A percentile compares a stretch with the other conserved stretches of the same genome.
Conservation (phyloP, 2,329 filamentous ascomycete species). For the Cercospora beticola region DNA sequence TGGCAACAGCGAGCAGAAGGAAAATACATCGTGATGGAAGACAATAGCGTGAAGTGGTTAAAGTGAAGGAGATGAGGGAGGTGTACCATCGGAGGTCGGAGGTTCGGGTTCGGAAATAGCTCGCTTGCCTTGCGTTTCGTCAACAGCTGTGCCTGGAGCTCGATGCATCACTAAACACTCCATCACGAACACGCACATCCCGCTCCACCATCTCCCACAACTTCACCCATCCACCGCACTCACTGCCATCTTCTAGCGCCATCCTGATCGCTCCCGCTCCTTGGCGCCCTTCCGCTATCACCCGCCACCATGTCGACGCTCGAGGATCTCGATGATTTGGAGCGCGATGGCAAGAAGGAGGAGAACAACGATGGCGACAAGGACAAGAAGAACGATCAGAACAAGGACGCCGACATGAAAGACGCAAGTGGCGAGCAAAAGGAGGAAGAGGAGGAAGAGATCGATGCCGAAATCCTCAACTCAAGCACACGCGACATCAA, state of each 20-base stretch:
- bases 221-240: not conserved
- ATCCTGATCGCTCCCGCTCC: not conserved
- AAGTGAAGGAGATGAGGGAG: not conserved
- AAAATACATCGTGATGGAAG: not conserved
- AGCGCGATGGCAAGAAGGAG: conserved; percentile 73
- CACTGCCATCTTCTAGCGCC: not conserved
- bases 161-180: not conserved
- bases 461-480: conserved; percentile 90
- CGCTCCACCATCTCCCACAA: not conserved
- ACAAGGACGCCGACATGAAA: conserved; percentile 83
- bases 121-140: conserved; percentile 2
- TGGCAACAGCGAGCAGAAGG: not conserved
- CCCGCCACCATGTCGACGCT: conserved; percentile 73
- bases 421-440: conserved; percentile 65
- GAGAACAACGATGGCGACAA: conserved; percentile 57
- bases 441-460: conserved; percentile 60
- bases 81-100: not conserved
- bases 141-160: conserved; percentile 10
- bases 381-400: conserved; percentile 58
- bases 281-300: not conserved
- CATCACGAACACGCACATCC: not conserved
- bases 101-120: conserved; percentile 1
- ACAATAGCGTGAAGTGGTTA: not conserved
- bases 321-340: conserved; percentile 87
- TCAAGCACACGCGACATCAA: conserved; percentile 93